Evolutionary conservation across 306 rosid genomes (phyloP).

Genomic region (Prosopis cineraria): DNA sequence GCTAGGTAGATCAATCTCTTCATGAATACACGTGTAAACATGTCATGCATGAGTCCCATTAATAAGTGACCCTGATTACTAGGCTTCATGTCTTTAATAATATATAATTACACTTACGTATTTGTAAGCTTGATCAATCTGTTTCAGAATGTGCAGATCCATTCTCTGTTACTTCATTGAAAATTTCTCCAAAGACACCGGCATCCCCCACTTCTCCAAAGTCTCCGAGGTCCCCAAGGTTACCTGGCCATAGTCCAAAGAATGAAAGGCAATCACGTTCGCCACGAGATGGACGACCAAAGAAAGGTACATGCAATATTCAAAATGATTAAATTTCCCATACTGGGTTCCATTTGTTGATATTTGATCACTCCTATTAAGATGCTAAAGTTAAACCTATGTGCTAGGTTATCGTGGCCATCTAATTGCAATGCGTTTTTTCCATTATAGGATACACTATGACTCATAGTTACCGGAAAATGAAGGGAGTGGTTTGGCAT

Average conservation of each 20-base stretch:
- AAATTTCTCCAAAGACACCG: conserved; percentile 8
- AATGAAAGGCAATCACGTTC: conserved; percentile 42
- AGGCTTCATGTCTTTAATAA: background rate
- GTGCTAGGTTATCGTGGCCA: background rate
- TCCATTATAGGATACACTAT: no score
- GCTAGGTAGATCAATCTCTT: background rate
- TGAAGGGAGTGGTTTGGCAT: background rate
- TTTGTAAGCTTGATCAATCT: background rate
- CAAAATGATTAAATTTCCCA: background rate
- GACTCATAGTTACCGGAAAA: background rate
- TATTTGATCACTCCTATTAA: background rate
- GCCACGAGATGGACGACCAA: conserved; percentile 55
- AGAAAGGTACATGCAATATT: conserved; percentile 53
- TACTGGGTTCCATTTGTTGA: background rate
- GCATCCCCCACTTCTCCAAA: background rate
- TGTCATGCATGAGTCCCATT: background rate
- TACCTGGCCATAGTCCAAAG: conserved; percentile 31
- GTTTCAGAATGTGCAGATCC: conserved; percentile 1
- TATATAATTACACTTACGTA: background rate
- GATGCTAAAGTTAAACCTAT: background rate
- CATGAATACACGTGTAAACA: background rate
- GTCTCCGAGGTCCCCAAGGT: conserved; percentile 38
- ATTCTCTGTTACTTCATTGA: background rate
- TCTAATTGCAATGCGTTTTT: background rate
- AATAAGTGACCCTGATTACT: background rate